Percentiles rank a stretch among this genome's conserved stretches.
phyloP scores from a whole-genome alignment of 768 basidiomycete genomes.

The Pulveroboletus ravenelii region DNA sequence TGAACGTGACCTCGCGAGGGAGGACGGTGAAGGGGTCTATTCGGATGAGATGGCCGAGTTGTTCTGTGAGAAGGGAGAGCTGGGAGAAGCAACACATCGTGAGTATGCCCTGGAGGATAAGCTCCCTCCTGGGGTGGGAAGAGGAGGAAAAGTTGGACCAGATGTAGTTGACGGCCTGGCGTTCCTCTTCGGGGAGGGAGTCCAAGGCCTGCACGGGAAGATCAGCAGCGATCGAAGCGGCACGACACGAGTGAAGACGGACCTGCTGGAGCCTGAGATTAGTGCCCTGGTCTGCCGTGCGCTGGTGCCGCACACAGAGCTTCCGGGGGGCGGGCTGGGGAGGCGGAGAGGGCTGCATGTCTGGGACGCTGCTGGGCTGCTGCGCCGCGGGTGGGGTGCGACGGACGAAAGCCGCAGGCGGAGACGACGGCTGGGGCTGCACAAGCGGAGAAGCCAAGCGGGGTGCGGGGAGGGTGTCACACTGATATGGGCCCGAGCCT shows the following conservation, averaged over 20 bases:
- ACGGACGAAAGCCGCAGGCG: slow-evolving; percentile 11
- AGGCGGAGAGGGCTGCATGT: slow-evolving; percentile 4
- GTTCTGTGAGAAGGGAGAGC: slow-evolving; percentile 90
- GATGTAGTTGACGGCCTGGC: slow-evolving; percentile 82
- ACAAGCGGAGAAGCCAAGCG: slow-evolving; percentile 37
- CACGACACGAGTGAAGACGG: background rate
- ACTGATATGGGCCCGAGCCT: slow-evolving; percentile 47
- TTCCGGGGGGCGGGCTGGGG: slow-evolving; percentile 48
- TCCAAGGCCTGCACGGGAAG: slow-evolving; percentile 71
- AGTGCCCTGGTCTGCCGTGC: slow-evolving; percentile 95
- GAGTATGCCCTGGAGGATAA: slow-evolving; percentile 93
- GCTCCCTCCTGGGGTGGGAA: slow-evolving; percentile 81
- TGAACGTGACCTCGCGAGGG: slow-evolving; percentile 85
- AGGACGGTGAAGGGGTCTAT: slow-evolving; percentile 91
- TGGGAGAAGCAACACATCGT: slow-evolving; percentile 99
- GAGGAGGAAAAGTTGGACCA: slow-evolving; percentile 98
- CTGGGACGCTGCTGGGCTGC: background rate
- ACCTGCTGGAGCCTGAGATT: slow-evolving; percentile 90
- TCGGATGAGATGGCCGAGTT: slow-evolving; percentile 87
- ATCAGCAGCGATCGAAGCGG: slow-evolving; percentile 2
- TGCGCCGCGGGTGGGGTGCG: background rate
- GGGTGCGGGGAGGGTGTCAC: slow-evolving; percentile 69
- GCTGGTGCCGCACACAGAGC: slow-evolving; percentile 88
- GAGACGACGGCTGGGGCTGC: background rate
- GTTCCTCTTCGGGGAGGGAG: slow-evolving; percentile 77